phyloP scores from a whole-genome alignment of 2,329 filamentous ascomycete species.

The Sporothrix pallida region DNA sequence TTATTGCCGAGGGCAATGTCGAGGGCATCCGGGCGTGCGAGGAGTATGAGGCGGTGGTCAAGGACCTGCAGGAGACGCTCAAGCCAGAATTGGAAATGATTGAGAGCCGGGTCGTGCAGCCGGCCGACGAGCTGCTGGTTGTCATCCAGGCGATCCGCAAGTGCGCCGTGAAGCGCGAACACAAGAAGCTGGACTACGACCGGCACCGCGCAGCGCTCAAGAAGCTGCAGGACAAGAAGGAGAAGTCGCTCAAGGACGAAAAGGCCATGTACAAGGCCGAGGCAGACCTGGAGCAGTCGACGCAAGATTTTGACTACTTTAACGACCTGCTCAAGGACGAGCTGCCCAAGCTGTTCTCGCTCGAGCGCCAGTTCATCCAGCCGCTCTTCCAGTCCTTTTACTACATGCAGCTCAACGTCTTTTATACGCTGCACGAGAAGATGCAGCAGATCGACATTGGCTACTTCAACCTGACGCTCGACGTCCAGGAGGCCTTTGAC shows the following conservation, averaged over 20 bases:
- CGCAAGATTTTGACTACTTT: conserved; percentile 97
- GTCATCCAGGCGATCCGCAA: conserved; percentile 97
- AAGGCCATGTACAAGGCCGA: conserved; percentile 97
- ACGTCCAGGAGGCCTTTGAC: conserved; percentile 89
- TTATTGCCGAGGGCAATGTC: conserved; percentile 81
- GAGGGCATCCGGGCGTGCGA: conserved; percentile 95
- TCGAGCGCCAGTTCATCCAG: conserved; percentile 94
- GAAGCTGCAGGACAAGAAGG: conserved; percentile 97
- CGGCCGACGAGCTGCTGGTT: conserved; percentile 89
- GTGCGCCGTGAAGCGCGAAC: conserved; percentile 84
- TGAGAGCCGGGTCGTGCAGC: conserved; percentile 85
- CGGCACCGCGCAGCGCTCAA: conserved; percentile 82
- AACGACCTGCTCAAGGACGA: conserved; percentile 97
- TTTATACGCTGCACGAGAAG: conserved; percentile 96
- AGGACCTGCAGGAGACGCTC: conserved; percentile 85
- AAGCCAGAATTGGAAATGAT: conserved; percentile 97
- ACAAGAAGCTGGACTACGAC: conserved; percentile 97
- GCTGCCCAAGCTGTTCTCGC: conserved; percentile 84
- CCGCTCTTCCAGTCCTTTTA: conserved; percentile 99
- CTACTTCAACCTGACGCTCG: conserved; percentile 91
- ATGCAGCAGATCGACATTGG: conserved; percentile 98
- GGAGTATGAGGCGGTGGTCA: conserved; percentile 91
- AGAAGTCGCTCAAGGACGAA: conserved; percentile 93
- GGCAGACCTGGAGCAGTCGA: conserved; percentile 86
- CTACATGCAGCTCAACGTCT: conserved; percentile 99